phyloP scores from a whole-genome alignment of 2,329 filamentous ascomycete genomes.

The Cladophialophora psammophila region DNA sequence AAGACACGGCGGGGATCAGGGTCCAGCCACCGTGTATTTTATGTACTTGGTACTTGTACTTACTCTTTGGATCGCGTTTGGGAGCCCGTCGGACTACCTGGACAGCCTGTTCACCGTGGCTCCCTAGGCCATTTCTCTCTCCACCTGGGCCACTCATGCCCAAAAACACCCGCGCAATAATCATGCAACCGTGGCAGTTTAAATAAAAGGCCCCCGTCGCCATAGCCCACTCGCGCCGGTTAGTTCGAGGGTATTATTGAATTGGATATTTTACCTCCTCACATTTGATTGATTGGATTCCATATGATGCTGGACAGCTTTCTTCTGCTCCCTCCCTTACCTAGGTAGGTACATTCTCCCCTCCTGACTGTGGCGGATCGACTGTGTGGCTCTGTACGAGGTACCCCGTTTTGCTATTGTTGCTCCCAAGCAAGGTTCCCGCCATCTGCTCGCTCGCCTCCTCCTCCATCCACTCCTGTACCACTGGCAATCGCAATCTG shows the following conservation, averaged over 20 bases:
- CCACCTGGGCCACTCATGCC: background rate
- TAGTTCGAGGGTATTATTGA: too few relatives aligned
- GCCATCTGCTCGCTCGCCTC: background rate
- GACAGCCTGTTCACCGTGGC: background rate
- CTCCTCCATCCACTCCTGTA: background rate
- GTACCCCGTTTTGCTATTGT: background rate
- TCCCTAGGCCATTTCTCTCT: background rate
- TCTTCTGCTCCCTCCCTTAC: too few relatives aligned
- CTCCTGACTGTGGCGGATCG: too few relatives aligned
- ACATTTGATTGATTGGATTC: too few relatives aligned
- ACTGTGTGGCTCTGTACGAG: too few relatives aligned
- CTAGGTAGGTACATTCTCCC: too few relatives aligned
- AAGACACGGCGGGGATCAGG: background rate
- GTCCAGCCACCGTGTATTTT: too few relatives aligned
- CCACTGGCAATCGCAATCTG: background rate
- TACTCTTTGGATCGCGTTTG: background rate
- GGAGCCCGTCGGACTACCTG: background rate
- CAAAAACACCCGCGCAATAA: slow-evolving; percentile 4
- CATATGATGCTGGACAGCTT: too few relatives aligned
- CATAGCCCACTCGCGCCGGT: too few relatives aligned
- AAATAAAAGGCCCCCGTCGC: background rate
- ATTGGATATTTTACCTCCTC: too few relatives aligned
- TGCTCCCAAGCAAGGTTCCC: background rate
- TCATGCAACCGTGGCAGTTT: background rate
- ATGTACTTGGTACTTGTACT: too few relatives aligned